Conservation (phyloP, 768 basidiomycete genomes). For the Naganishia vaughanmartiniae region DNA sequence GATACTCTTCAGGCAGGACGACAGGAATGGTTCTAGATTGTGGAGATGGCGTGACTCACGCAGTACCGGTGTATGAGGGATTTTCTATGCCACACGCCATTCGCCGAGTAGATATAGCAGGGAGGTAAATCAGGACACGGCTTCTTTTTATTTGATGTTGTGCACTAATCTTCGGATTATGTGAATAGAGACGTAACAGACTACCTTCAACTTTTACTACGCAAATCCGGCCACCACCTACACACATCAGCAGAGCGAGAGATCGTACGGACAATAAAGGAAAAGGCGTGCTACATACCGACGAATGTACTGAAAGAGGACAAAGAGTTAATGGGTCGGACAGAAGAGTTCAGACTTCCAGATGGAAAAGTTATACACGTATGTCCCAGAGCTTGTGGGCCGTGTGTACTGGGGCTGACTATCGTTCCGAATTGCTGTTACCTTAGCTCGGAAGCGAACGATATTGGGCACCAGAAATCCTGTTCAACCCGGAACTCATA, state of each 20-base stretch:
- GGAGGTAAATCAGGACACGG: conserved; percentile 61
- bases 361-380: conserved; percentile 93
- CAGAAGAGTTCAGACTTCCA: conserved; percentile 86
- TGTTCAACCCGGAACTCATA: conserved; percentile 95
- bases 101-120: conserved; percentile 90
- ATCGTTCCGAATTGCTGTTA: conserved; percentile 8
- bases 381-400: conserved; percentile 36
- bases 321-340: conserved; percentile 71
- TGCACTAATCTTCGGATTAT: conserved; percentile 6
- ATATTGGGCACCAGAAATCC: conserved; percentile 92
- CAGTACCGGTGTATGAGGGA: conserved; percentile 97
- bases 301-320: conserved; percentile 91
- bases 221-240: conserved; percentile 90
- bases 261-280: conserved; percentile 94
- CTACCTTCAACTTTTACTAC: conserved; percentile 85
- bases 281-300: conserved; percentile 95
- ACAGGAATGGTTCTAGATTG: conserved; percentile 99
- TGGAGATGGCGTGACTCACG: conserved; percentile 97
- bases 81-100: conserved; percentile 99
- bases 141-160: not conserved
- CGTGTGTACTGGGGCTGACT: not conserved
- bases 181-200: conserved; percentile 84
- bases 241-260: conserved; percentile 97
- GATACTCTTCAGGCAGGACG: conserved; percentile 96
- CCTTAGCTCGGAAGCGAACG: conserved; percentile 84